These are phyloP conservation scores for Yamadazyma scolyti DNA, from an alignment of 805 yeast genomes.

Conservation along the genomic window DNA sequence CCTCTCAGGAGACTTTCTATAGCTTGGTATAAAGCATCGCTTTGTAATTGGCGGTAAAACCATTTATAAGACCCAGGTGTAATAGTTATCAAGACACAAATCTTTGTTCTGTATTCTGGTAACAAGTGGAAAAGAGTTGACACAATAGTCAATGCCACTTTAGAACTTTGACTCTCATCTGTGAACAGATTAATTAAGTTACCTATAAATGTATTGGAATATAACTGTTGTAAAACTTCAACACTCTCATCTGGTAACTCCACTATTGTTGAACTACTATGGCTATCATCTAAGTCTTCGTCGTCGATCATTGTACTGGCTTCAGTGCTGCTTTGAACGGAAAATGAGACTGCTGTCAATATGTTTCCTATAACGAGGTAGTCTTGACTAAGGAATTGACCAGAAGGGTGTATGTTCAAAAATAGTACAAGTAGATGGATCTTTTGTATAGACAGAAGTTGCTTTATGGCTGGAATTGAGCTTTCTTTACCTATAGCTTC, in stretches of 20 bases:
- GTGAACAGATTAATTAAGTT: slow-evolving; percentile 14
- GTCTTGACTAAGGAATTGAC: slow-evolving; percentile 10
- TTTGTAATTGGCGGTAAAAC: slow-evolving; percentile 23
- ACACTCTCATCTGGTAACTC: slow-evolving; percentile 6
- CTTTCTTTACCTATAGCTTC: too few relatives aligned
- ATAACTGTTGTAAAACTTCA: slow-evolving; percentile 13
- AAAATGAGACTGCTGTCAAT: slow-evolving; percentile 15
- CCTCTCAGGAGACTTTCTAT: slow-evolving; percentile 6
- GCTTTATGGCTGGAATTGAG: too few relatives aligned
- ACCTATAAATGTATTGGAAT: slow-evolving; percentile 19
- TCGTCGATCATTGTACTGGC: slow-evolving; percentile 18
- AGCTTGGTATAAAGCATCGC: slow-evolving; percentile 13
- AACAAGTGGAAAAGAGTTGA: slow-evolving; percentile 32
- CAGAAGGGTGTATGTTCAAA: too few relatives aligned
- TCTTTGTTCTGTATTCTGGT: slow-evolving; percentile 32
- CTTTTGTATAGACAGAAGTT: too few relatives aligned
- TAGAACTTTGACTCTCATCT: slow-evolving; percentile 3
- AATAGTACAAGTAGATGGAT: too few relatives aligned
- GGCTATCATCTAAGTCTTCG: slow-evolving; percentile 15
- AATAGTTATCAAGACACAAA: slow-evolving; percentile 39
- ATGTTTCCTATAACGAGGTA: slow-evolving; percentile 16
- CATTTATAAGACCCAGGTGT: slow-evolving; percentile 36
- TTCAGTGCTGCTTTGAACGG: slow-evolving; percentile 13
- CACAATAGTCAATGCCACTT: slow-evolving; percentile 15
- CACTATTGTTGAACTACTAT: not conserved